Conservation (phyloP, 805 yeast species). For the Cephaloascus fragrans region DNA sequence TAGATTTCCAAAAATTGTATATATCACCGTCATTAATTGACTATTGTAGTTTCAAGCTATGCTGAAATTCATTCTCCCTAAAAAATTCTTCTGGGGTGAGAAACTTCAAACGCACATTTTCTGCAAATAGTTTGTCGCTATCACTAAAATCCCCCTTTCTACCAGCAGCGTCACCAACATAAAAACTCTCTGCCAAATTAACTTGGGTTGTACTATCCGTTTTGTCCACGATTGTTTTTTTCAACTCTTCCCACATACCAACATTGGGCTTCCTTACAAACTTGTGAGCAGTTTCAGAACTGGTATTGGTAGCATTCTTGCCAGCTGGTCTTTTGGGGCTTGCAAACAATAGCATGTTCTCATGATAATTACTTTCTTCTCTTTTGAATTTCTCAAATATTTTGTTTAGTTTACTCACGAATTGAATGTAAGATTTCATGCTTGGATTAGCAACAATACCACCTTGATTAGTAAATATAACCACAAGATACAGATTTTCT, state of each 20-base stretch:
- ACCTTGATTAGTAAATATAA: conserved; percentile 84
- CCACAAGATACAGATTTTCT: conserved; percentile 25
- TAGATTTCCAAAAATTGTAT: not conserved
- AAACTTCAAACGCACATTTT: conserved; percentile 41
- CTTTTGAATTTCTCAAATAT: conserved; percentile 20
- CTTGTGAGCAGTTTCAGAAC: conserved; percentile 21
- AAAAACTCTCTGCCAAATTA: conserved; percentile 40
- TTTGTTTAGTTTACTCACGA: conserved; percentile 29
- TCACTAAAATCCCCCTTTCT: conserved; percentile 70
- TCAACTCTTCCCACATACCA: conserved; percentile 68
- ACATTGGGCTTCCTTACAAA: conserved; percentile 60
- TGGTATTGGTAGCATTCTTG: conserved; percentile 8
- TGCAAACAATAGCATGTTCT: conserved; percentile 43
- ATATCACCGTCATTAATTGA: too few relatives aligned
- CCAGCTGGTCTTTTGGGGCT: conserved; percentile 45
- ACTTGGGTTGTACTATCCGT: conserved; percentile 14
- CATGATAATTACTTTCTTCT: conserved; percentile 11
- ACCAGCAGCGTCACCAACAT: conserved; percentile 98
- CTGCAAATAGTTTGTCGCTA: conserved; percentile 66
- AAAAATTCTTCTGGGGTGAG: conserved; percentile 67
- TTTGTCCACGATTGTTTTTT: conserved; percentile 23
- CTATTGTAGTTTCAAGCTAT: too few relatives aligned
- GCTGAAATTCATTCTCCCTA: not conserved
- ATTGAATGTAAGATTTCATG: conserved; percentile 26
- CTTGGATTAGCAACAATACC: conserved; percentile 34